Evolutionary conservation across 1,284 basidiomycete species (phyloP).

Genomic region (Moesziomyces parantarcticus): DNA sequence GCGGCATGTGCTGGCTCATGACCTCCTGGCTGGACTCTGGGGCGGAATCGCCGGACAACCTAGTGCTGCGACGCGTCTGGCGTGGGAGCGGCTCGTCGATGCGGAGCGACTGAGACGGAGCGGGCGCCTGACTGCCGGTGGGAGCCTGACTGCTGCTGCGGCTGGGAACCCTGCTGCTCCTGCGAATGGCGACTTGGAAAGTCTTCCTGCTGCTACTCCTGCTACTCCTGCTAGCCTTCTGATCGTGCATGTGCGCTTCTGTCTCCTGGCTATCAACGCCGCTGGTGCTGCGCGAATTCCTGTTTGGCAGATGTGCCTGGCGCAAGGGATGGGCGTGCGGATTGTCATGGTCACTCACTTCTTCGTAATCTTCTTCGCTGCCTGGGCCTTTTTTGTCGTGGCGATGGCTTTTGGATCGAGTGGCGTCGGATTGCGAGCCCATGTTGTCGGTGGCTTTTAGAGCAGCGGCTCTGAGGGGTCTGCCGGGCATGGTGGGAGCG

Average conservation of each 20-base stretch:
- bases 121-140: background rate
- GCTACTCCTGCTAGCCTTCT: background rate
- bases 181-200: background rate
- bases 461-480: constrained; percentile 24
- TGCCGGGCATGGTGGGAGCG: constrained; percentile 9
- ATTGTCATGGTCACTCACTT: constrained; percentile 20
- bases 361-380: constrained; percentile 42
- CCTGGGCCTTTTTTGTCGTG: constrained; percentile 27
- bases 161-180: background rate
- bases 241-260: background rate
- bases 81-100: background rate
- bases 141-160: background rate
- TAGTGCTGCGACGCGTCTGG: constrained; percentile 13
- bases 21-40: constrained; percentile 13
- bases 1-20: background rate
- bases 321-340: too few species aligned
- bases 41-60: constrained; percentile 15
- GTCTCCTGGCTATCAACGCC: too few species aligned
- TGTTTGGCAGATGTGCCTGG: background rate
- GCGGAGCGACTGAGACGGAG: too few species aligned
- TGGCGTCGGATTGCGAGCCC: constrained; percentile 9
- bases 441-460: constrained; percentile 23
- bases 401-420: constrained; percentile 14
- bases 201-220: background rate
- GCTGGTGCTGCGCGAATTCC: background rate